phyloP scores from a whole-genome alignment of 1,284 basidiomycete species.

The Sporisorium scitamineum region DNA sequence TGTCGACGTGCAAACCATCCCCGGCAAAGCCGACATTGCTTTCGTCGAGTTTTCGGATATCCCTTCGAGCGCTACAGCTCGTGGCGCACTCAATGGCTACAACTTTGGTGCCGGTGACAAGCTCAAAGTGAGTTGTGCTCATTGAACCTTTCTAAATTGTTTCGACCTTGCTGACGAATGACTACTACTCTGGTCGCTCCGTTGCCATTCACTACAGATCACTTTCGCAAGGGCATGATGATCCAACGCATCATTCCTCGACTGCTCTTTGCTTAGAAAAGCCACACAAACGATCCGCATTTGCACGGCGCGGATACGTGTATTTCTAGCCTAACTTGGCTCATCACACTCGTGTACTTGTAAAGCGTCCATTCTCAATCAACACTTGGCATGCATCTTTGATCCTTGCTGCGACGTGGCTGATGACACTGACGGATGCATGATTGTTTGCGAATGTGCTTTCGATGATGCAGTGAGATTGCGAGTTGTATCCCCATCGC shows the following conservation, averaged over 20 bases:
- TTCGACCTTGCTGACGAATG: constrained; percentile 2
- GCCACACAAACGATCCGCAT: constrained; percentile 48
- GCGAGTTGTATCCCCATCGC: background rate
- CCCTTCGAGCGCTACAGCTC: constrained; percentile 55
- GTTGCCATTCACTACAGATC: constrained; percentile 27
- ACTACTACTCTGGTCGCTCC: background rate
- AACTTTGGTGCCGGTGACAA: constrained; percentile 61
- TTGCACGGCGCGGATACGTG: constrained; percentile 48
- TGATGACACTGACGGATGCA: background rate
- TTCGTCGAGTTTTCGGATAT: constrained; percentile 67
- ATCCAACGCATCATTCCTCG: background rate
- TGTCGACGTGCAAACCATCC: constrained; percentile 64
- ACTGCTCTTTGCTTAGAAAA: background rate
- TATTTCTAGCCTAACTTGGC: constrained; percentile 23
- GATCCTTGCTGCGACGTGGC: background rate
- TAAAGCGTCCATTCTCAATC: constrained; percentile 4
- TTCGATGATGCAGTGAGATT: background rate
- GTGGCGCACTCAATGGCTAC: constrained; percentile 65
- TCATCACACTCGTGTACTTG: constrained; percentile 19
- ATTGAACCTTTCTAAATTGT: too few relatives aligned
- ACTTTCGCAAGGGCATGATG: constrained; percentile 50
- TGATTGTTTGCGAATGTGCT: background rate
- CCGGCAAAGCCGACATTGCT: constrained; percentile 65
- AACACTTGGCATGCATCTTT: background rate
- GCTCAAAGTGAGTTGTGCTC: constrained; percentile 54